Conservation (phyloP, 2,329 filamentous ascomycete genomes). For the Microthyrium microscopicum region DNA sequence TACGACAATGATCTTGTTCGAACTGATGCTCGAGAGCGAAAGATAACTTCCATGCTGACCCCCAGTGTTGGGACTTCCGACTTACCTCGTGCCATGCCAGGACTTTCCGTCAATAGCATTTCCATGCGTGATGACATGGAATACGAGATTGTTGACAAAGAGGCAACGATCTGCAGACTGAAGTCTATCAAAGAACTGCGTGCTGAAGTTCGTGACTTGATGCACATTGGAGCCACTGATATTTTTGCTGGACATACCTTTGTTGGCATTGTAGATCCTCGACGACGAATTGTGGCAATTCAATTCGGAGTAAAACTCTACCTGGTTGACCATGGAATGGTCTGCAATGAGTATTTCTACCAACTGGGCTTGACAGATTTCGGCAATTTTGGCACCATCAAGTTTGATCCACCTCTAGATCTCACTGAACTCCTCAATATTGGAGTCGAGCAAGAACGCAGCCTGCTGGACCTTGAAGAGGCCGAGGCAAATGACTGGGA, state of each 20-base stretch:
- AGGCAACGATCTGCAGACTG: constrained; percentile 54
- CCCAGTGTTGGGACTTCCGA: no score
- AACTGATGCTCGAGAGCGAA: constrained; percentile 74
- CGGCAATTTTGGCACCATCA: constrained; percentile 77
- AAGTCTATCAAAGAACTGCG: constrained; percentile 77
- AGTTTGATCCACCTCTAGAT: constrained; percentile 58
- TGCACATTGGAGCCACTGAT: constrained; percentile 75
- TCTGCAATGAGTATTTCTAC: constrained; percentile 81
- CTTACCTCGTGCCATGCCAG: no score
- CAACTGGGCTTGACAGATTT: constrained; percentile 91
- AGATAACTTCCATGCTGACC: constrained; percentile 94
- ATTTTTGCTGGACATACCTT: constrained; percentile 81
- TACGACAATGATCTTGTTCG: constrained; percentile 81
- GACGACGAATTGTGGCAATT: constrained; percentile 73
- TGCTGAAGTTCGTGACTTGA: constrained; percentile 58
- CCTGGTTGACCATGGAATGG: constrained; percentile 80
- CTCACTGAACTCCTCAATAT: constrained; percentile 55
- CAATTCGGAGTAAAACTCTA: constrained; percentile 87
- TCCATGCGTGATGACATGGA: constrained; percentile 22
- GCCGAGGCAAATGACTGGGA: constrained; percentile 39
- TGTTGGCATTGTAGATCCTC: constrained; percentile 80
- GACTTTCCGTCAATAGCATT: constrained; percentile 16
- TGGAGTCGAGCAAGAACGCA: constrained; percentile 57
- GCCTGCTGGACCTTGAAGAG: constrained; percentile 30
- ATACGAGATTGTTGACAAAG: constrained; percentile 57